Base-by-base conservation (phyloP, 768 basidiomycete genomes). In the Kwoniella sp. region DNA sequence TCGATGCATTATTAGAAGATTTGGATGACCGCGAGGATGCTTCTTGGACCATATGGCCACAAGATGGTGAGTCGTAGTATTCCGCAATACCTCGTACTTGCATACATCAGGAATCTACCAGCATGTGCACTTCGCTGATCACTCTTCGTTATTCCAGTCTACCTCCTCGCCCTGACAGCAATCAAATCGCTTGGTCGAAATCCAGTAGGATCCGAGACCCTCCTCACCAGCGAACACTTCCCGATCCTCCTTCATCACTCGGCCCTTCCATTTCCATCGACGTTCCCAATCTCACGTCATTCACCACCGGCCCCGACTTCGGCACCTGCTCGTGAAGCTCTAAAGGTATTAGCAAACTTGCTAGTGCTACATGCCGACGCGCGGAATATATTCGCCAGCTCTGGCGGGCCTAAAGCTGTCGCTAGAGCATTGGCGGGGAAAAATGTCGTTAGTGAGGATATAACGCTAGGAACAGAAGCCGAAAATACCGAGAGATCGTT, bases 131-230 rank as follows among this genome's bases (percentile, higher is more conserved):
- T n/a, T n/a, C n/a, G 33, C 33, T 33, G 33, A 33, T 33, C 7
- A 33, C 33, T 13, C 7, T 33, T 33, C 13, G 5, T 13, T n/a
- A 65, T 47, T 54, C 27, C 73, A 92, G 91, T 91, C 76, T 85
- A 86, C 29, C 82, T 85, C 2, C 84, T 82, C 33, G 90, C 89
- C 17, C 81, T 93, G 1, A 80, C 86, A 49, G 86, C 89, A 0
- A 76, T 93, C 61, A 92, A 92, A 79, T 85, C 85, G 8, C 84
- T 93, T 2, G 90, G 88, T 15, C 87, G 87, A 70, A 85, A 87
- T 55, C 87, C 85, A 0, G 81, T 86, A 2, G 89, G 88, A 17
- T 90, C 92, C 4, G 80, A 82, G 55, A 58, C 67, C 25, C 81
- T 87, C 56, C 82, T 91, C 24, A 84, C 85, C 5, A 81, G 82